phyloP scores from a whole-genome alignment of 352 stramenopile species.

The Blastocystis sp. region DNA sequence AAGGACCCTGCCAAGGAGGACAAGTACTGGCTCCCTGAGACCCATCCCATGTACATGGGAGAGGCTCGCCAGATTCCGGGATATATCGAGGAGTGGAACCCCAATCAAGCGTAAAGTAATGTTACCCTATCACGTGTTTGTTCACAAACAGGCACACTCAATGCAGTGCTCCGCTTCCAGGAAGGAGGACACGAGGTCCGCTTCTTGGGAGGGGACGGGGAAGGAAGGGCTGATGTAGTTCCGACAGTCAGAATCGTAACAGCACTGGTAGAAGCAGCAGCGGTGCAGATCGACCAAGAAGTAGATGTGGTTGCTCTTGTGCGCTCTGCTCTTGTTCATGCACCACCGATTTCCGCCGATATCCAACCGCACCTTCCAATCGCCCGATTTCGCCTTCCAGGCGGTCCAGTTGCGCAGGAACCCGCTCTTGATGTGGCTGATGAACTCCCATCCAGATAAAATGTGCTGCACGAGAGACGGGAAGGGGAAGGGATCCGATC shows the following conservation, averaged over 20 bases:
- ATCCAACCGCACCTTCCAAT: conserved; percentile 26
- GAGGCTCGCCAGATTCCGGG: conserved; percentile 15
- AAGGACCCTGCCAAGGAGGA: conserved; percentile 56
- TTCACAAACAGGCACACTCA: background rate
- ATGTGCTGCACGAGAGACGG: conserved; percentile 1
- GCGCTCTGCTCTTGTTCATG: conserved; percentile 43
- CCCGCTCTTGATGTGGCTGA: conserved; percentile 12
- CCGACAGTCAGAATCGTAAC: conserved; percentile 27
- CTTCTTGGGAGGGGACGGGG: background rate
- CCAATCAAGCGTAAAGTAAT: conserved; percentile 63
- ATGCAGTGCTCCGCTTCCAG: conserved; percentile 1
- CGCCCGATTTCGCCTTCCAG: background rate
- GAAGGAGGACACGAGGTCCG: conserved; percentile 1
- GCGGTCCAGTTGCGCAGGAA: conserved; percentile 37
- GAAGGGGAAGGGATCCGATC: conserved; percentile 24
- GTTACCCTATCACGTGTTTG: background rate
- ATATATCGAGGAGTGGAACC: conserved; percentile 45
- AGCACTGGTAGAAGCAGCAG: conserved; percentile 31
- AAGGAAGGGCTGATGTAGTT: background rate
- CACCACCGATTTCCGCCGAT: conserved; percentile 65
- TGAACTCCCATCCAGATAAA: conserved; percentile 10
- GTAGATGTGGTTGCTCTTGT: conserved; percentile 64
- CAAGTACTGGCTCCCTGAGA: conserved; percentile 38
- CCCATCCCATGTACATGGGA: conserved; percentile 62
- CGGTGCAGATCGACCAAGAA: conserved; percentile 46